Base-by-base conservation (phyloP, 1,284 basidiomycete genomes). In the Sphaerobolus stellatus region DNA sequence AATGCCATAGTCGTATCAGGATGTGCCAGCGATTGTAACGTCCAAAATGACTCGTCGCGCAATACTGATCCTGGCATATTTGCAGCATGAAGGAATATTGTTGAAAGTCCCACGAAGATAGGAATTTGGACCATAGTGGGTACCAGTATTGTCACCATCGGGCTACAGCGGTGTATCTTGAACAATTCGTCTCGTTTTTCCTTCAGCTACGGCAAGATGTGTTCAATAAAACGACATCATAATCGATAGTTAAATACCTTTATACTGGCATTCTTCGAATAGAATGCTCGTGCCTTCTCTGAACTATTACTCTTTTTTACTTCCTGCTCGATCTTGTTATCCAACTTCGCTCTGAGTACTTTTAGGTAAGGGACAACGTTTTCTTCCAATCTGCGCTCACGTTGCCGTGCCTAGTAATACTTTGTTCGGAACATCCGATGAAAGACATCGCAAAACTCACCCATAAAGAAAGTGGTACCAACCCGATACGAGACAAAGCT, bases 401-500 rank as follows among this genome's bases (percentile, higher is more conserved):
- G 79, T 61, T 73, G 75, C 62, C 83, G 83, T 28, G 82, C 82
- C 88, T 90, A 53, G 16, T 58, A 29, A 33, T 51, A 55, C 57
- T 5, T 40, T 59, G 41, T 57, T 31, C 51, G 52, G 34, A 45
- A 43, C 13, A 54, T 44, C 30, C 44, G 44, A 48, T 51, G 38
- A 27, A 40, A 50, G 25, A 52, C 45, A 52, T 50, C 29, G 18
- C 28, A 27, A 8, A 28, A 69, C 82, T 61, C 61, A 93, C 91
- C 92, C 92, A 94, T 68, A 92, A 66, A 57, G 87, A 83, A 57
- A 90, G 76, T 18, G 92, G 93, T 5, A 93, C 84, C 47, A 84
- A 66, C 1, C 75, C 71, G 7, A 86, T 71, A 60, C 93, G 83
- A 30, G 86, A 76, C 13, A 80, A 63, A 44, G 92, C 68, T 1